Evolutionary conservation across 139 green algal genomes (phyloP).

Genomic region (Eudorina sp.): DNA sequence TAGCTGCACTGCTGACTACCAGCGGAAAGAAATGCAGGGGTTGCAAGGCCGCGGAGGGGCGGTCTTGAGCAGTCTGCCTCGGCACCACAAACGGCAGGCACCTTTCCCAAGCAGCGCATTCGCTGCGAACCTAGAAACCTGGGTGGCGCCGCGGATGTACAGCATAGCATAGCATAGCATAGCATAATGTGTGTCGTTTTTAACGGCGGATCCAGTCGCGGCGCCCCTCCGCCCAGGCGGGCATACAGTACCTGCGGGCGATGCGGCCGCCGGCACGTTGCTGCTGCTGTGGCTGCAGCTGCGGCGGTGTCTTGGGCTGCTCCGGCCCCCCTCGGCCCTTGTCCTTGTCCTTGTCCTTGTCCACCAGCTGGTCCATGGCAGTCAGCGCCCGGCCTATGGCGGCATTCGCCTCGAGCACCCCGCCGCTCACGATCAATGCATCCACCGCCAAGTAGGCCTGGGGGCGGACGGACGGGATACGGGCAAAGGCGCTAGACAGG

Average conservation of each 20-base stretch:
- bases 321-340: neutral
- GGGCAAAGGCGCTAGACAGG: too few species aligned
- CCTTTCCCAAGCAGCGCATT: too few species aligned
- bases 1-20: too few species aligned
- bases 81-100: too few species aligned
- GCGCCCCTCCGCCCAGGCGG: neutral
- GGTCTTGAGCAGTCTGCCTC: too few species aligned
- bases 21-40: too few species aligned
- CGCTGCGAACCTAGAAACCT: too few species aligned
- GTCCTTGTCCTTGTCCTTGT: slow-evolving; percentile 14
- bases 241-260: neutral
- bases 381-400: neutral
- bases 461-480: neutral
- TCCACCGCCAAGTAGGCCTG: slow-evolving; percentile 39
- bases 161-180: too few species aligned
- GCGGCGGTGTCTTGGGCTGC: neutral
- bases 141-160: too few species aligned
- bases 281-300: neutral
- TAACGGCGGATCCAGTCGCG: too few species aligned
- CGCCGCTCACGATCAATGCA: slow-evolving; percentile 11
- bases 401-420: neutral
- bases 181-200: too few species aligned
- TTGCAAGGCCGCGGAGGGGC: too few species aligned
- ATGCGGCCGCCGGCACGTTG: neutral
- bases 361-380: slow-evolving; percentile 1